A percentile compares a stretch with the other conserved stretches of the same genome.
These are phyloP conservation scores for Azolla pinnata DNA, from an alignment of 75 land plant species.

Conservation along the genomic window DNA sequence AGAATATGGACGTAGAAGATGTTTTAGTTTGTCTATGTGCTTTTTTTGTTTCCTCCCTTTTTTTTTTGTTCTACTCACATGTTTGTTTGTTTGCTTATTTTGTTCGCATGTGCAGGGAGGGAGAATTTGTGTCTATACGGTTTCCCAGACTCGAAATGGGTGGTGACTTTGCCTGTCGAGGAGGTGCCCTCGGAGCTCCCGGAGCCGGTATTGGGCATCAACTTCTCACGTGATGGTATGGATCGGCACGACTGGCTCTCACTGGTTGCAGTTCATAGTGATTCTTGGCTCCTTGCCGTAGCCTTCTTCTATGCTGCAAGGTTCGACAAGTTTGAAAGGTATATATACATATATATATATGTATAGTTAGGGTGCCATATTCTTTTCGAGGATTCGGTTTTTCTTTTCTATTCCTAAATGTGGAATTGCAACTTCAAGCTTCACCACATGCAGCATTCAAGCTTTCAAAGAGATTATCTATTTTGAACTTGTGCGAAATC, in stretches of 20 bases:
- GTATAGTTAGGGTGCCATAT: too few relatives aligned
- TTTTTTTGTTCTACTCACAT: not conserved
- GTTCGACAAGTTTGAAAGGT: conserved; percentile 72
- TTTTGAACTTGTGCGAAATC: too few relatives aligned
- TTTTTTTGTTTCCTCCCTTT: not conserved
- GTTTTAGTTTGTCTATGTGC: not conserved
- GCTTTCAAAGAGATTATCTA: too few relatives aligned
- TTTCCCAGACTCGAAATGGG: conserved; percentile 64
- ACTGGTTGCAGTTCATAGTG: conserved; percentile 80
- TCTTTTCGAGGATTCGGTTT: too few relatives aligned
- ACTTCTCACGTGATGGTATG: conserved; percentile 88
- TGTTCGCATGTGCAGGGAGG: conserved; percentile 41
- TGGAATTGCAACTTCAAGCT: too few relatives aligned
- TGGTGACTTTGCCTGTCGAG: conserved; percentile 73
- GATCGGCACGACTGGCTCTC: conserved; percentile 73
- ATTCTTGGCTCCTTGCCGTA: conserved; percentile 77
- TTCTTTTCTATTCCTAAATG: too few relatives aligned
- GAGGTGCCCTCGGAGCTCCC: conserved; percentile 92
- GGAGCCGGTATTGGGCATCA: conserved; percentile 87
- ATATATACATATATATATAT: too few relatives aligned
- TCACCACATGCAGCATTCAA: too few relatives aligned
- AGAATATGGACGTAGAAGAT: too few relatives aligned
- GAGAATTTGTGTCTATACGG: conserved; percentile 86
- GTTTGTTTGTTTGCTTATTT: not conserved
- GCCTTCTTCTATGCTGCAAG: conserved; percentile 72